phyloP scores from a whole-genome alignment of 2,329 filamentous ascomycete genomes.

The Westerdykella sp. region DNA sequence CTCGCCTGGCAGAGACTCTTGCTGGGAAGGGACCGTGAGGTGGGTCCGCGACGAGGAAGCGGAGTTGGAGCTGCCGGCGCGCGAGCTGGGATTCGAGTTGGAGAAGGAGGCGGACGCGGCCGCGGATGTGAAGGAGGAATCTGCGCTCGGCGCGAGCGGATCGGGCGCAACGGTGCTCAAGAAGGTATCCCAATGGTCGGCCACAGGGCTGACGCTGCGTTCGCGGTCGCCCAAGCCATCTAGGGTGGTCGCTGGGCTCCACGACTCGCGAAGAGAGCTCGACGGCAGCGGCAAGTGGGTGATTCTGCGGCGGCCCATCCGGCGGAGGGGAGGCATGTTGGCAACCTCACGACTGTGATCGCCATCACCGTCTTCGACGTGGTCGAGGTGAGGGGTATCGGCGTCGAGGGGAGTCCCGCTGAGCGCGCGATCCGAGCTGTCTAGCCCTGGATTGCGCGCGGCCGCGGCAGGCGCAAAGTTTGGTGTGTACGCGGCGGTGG shows the following conservation, averaged over 20 bases:
- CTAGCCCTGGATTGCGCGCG: conserved; percentile 9
- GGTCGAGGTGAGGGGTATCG: neutral
- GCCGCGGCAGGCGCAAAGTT: conserved; percentile 31
- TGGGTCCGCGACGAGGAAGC: conserved; percentile 34
- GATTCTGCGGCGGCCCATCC: conserved; percentile 34
- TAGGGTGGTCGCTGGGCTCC: conserved; percentile 37
- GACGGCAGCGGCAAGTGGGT: conserved; percentile 31
- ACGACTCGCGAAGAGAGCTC: conserved; percentile 35
- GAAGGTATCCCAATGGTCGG: conserved; percentile 71
- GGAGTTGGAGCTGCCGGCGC: conserved; percentile 45
- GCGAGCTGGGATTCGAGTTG: conserved; percentile 30
- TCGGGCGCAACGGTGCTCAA: conserved; percentile 75
- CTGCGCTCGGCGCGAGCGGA: conserved; percentile 68
- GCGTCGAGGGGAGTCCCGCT: neutral
- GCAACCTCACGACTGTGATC: conserved; percentile 22
- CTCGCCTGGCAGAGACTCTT: too few relatives aligned
- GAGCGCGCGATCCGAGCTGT: conserved; percentile 1
- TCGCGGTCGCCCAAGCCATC: conserved; percentile 81
- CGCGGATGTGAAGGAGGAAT: conserved; percentile 74
- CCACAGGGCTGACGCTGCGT: conserved; percentile 67
- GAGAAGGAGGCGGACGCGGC: conserved; percentile 49
- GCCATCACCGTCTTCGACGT: conserved; percentile 14
- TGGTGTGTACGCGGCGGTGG: conserved; percentile 28
- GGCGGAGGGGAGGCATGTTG: conserved; percentile 31
- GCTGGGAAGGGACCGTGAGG: conserved; percentile 29